Evolutionary conservation across 2,329 filamentous ascomycete genomes (phyloP).

Genomic region (Cladophialophora exuberans): DNA sequence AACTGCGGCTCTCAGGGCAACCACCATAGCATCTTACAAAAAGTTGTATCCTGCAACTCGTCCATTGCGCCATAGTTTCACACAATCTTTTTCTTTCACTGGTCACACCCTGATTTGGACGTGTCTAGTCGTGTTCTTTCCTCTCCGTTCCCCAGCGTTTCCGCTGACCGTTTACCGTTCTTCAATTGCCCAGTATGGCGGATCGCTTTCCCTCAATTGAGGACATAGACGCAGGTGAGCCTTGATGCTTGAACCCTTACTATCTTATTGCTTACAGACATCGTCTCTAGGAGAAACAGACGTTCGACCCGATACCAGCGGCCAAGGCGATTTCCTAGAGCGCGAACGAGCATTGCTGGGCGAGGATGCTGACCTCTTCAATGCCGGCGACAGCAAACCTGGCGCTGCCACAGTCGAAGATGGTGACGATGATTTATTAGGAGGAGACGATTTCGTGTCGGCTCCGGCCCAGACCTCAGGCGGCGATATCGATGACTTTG

Average conservation of each 20-base stretch:
- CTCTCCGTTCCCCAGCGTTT: neutral
- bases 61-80: neutral
- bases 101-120: neutral
- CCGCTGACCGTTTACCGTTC: neutral
- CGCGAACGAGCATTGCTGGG: constrained; percentile 89
- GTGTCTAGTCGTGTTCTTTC: neutral
- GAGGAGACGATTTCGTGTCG: constrained; percentile 50
- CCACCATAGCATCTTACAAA: neutral
- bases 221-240: constrained; percentile 68
- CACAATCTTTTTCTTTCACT: neutral
- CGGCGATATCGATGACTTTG: constrained; percentile 64
- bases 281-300: constrained; percentile 33
- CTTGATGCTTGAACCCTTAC: constrained; percentile 10
- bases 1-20: neutral
- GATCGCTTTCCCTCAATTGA: constrained; percentile 79
- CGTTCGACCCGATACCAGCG: constrained; percentile 41
- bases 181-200: constrained; percentile 58
- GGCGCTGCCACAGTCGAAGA: constrained; percentile 64
- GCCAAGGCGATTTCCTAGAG: constrained; percentile 79
- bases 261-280: constrained; percentile 7
- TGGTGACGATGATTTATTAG: constrained; percentile 70
- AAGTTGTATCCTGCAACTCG: neutral
- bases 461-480: constrained; percentile 34
- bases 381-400: constrained; percentile 68
- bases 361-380: constrained; percentile 90